These are phyloP conservation scores for Neurospora sp. DNA, from an alignment of 495 filamentous ascomycete species.

Conservation along the genomic window DNA sequence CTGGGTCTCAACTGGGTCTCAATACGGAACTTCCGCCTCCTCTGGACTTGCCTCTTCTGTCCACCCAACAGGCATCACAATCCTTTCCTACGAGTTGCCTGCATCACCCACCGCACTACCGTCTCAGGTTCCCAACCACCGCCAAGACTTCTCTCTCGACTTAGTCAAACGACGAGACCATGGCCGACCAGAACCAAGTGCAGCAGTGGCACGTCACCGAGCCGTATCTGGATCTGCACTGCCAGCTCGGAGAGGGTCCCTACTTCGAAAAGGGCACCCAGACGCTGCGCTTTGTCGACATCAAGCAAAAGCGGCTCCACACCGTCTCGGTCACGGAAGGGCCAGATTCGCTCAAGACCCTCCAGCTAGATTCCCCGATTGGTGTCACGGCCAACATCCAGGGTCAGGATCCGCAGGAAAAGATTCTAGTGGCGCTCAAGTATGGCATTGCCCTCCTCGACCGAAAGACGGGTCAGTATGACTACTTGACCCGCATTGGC, in stretches of 20 bases:
- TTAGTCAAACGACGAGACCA: constrained; percentile 9
- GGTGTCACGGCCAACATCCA: constrained; percentile 81
- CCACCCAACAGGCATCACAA: neutral
- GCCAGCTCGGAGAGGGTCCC: constrained; percentile 73
- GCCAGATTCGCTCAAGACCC: constrained; percentile 50
- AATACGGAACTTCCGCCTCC: neutral
- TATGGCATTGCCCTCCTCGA: constrained; percentile 69
- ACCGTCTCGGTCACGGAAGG: constrained; percentile 57
- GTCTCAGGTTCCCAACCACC: neutral
- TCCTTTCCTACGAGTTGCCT: neutral
- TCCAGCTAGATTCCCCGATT: constrained; percentile 58
- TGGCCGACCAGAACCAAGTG: constrained; percentile 15
- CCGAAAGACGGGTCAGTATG: constrained; percentile 49
- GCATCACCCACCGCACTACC: neutral
- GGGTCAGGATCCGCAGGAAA: constrained; percentile 47
- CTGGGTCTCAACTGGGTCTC: neutral
- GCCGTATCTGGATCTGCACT: constrained; percentile 68
- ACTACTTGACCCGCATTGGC: constrained; percentile 32
- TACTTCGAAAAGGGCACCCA: constrained; percentile 61
- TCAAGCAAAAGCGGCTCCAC: constrained; percentile 70
- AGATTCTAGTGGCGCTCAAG: constrained; percentile 73
- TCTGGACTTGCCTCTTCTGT: neutral
- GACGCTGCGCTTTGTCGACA: constrained; percentile 81
- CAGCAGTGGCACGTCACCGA: constrained; percentile 40
- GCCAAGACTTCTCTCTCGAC: neutral